Evolutionary conservation across 345 rosid genomes (phyloP).

Genomic region (Ceriops zippeliana): DNA sequence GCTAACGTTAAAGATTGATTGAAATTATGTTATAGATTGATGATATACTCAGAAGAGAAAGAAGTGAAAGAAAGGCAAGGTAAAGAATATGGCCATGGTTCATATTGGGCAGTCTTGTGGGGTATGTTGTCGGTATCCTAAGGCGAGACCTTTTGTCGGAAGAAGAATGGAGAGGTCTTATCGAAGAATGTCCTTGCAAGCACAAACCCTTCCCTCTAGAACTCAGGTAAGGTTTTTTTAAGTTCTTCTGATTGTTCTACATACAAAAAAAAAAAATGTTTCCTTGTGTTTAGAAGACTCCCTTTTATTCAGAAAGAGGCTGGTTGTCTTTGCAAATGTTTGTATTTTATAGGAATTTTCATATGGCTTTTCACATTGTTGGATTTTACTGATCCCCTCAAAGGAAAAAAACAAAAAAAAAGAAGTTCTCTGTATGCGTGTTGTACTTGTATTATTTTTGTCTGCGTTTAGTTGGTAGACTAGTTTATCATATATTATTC

Average conservation of each 20-base stretch:
- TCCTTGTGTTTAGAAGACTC: neutral
- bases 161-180: slow-evolving; percentile 27
- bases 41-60: slow-evolving; percentile 3
- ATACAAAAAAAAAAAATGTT: too few relatives aligned
- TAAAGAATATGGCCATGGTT: slow-evolving; percentile 37
- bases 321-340: neutral
- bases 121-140: slow-evolving; percentile 17
- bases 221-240: slow-evolving; percentile 46
- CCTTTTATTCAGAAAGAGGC: too few relatives aligned
- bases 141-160: slow-evolving; percentile 16
- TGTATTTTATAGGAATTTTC: too few relatives aligned
- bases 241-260: neutral
- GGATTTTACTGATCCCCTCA: too few relatives aligned
- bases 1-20: neutral
- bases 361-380: too few relatives aligned
- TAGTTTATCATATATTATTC: too few relatives aligned
- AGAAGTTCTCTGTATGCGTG: too few relatives aligned
- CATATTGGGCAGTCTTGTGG: slow-evolving; percentile 44
- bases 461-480: too few relatives aligned
- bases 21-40: neutral
- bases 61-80: neutral
- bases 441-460: too few relatives aligned
- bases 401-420: too few relatives aligned
- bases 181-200: slow-evolving; percentile 35
- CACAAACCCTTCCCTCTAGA: slow-evolving; percentile 61